A percentile compares a stretch with the other conserved stretches of the same genome.
phyloP scores from a whole-genome alignment of 768 basidiomycete species.

The Mycena floridula region DNA sequence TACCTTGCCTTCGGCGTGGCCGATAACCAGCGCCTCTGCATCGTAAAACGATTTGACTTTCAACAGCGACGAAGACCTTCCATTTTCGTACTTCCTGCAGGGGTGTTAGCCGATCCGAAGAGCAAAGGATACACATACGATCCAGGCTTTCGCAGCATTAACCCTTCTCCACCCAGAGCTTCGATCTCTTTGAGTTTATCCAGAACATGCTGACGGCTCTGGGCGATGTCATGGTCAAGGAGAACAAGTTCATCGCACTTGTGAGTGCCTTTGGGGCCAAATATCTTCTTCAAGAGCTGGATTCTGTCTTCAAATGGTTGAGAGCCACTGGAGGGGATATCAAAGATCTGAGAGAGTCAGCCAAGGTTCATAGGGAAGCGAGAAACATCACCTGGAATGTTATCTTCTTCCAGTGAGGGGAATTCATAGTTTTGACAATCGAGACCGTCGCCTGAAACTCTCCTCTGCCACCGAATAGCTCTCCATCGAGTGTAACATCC shows the following conservation, averaged over 20 bases:
- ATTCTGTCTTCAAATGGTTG: conserved; percentile 49
- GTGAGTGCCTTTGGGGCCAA: conserved; percentile 41
- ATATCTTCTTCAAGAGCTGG: conserved; percentile 34
- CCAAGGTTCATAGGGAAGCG: too few relatives aligned
- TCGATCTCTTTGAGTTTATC: conserved; percentile 51
- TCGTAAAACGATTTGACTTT: conserved; percentile 62
- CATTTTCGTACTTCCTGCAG: conserved; percentile 41
- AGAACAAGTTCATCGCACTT: conserved; percentile 36
- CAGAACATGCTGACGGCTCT: conserved; percentile 43
- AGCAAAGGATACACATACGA: conserved; percentile 29
- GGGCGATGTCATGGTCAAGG: conserved; percentile 42
- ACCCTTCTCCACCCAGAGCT: conserved; percentile 47
- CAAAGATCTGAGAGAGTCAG: conserved; percentile 47
- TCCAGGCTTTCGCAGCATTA: conserved; percentile 48
- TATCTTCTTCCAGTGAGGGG: conserved; percentile 49
- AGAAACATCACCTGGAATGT: conserved; percentile 40
- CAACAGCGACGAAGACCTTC: conserved; percentile 39
- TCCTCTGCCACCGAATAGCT: conserved; percentile 52
- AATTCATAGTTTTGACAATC: conserved; percentile 52
- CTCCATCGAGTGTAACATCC: conserved; percentile 51
- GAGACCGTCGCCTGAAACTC: conserved; percentile 55
- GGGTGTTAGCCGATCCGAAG: background rate
- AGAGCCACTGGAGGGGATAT: conserved; percentile 42
- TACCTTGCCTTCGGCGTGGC: conserved; percentile 50
- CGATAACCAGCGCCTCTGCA: conserved; percentile 53